These are phyloP conservation scores for Wickerhamomyces sp. DNA, from an alignment of 1,139 yeast genomes.

Conservation along the genomic window DNA sequence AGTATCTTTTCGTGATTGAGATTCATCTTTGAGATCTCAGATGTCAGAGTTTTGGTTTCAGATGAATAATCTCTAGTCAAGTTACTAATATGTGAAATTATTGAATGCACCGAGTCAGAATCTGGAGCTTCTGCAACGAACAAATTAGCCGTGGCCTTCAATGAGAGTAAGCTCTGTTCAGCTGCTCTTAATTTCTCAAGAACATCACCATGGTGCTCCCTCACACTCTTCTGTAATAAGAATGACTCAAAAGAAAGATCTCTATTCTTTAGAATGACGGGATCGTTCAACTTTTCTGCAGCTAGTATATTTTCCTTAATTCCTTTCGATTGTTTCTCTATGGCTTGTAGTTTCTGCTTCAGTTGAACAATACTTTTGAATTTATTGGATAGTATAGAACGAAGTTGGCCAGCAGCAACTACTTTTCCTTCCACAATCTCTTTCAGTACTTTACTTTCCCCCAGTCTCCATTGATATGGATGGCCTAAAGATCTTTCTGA, in stretches of 20 bases:
- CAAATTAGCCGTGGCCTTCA: constrained; percentile 16
- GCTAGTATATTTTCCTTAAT: constrained; percentile 9
- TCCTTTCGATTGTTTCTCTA: constrained; percentile 3
- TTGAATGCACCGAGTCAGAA: constrained; percentile 9
- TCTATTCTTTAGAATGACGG: constrained; percentile 9
- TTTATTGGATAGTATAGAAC: not conserved
- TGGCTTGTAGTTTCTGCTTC: not conserved
- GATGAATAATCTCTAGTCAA: constrained; percentile 14
- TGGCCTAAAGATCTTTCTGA: constrained; percentile 24
- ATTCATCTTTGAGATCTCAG: constrained; percentile 18
- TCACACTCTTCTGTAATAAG: constrained; percentile 13
- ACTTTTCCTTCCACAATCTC: constrained; percentile 15
- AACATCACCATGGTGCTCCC: constrained; percentile 9
- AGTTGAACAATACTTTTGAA: not conserved
- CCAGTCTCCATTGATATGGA: constrained; percentile 37
- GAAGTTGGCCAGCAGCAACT: not conserved
- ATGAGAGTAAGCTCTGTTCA: constrained; percentile 13
- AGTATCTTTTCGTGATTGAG: constrained; percentile 16
- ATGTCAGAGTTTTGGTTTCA: constrained; percentile 14
- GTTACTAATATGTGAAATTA: constrained; percentile 12
- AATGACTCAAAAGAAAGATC: constrained; percentile 17
- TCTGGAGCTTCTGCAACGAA: constrained; percentile 8
- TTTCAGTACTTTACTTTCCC: constrained; percentile 28
- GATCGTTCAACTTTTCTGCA: constrained; percentile 7
- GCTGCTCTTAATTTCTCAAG: constrained; percentile 12